Evolutionary conservation across 306 rosid genomes (phyloP), one percentile per base, ranked within the genome.

Genomic region (Vigna hirtella): DNA sequence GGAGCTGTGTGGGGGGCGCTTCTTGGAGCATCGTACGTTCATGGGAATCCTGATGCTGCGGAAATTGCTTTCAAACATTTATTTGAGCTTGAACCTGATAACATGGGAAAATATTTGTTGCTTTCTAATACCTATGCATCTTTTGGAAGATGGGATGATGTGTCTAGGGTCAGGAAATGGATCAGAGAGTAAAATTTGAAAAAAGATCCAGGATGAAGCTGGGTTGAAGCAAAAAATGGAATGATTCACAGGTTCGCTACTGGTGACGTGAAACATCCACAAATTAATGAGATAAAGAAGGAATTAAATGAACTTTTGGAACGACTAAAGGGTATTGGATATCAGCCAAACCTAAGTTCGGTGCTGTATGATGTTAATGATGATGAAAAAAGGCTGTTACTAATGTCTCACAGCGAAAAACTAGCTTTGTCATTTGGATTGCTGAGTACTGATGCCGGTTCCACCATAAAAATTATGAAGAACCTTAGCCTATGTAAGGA

Each of bases 1-100:
- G 96, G 81, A 63, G 89, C 83, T 45, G 96, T 91, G 63, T 94
- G 97, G 98, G 98, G 98, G 73, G 97, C 98, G 3, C 85, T 94
- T 77, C 98, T 91, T 57, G 97, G 96, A 74, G 97, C 98, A 7
- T 93, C 97, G 62, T 82, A 86, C 69, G 48, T 86, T 49, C 91
- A 91, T 78, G 70, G 81, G 66, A 93, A 89, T 57, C 89, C 90
- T 3, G 91, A 78, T 59, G 81, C 91, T 63, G 98, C 97, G 40
- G 85, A 82, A 74, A 70, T 88, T 81, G 94, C 94, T 75, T 92
- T 93, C 8, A 72, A 55, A 32, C 90, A 82, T 85, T 87, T 94
- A 55, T 90, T 89, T 78, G 85, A 86, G 76, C 94, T 94, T 18
- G 98, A 91, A 79, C 94, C 96, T 26, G 65, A 85, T 72, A 77